These are phyloP conservation scores for Funneliformis caledonium DNA, from an alignment of 371 early-diverging fungal species.

Conservation along the genomic window DNA sequence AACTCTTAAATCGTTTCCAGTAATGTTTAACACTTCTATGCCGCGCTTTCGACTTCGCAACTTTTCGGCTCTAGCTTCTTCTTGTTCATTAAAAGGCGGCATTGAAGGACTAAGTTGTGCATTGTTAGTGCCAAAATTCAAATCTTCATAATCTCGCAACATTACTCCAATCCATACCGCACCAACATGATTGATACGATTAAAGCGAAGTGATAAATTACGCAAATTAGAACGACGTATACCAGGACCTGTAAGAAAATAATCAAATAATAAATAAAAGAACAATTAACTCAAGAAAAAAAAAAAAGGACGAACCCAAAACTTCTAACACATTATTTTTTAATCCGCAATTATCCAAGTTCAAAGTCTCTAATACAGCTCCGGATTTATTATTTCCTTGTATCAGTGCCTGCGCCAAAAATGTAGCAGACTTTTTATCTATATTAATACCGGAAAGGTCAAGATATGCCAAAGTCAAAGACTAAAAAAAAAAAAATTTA, in stretches of 20 bases:
- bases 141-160: constrained; percentile 65
- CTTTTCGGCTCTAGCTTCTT: constrained; percentile 16
- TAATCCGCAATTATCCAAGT: constrained; percentile 63
- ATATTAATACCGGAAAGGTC: constrained; percentile 56
- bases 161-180: constrained; percentile 69
- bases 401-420: constrained; percentile 58
- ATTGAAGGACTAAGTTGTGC: neutral
- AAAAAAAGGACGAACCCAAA: constrained; percentile 45
- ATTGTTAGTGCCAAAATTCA: constrained; percentile 41
- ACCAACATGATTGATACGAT: constrained; percentile 56
- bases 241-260: constrained; percentile 47
- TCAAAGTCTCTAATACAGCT: constrained; percentile 55
- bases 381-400: constrained; percentile 49
- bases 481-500: constrained; percentile 43
- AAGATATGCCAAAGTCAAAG: constrained; percentile 50
- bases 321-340: constrained; percentile 57
- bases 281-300: neutral
- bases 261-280: neutral
- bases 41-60: constrained; percentile 48
- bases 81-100: constrained; percentile 2
- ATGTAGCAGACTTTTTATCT: constrained; percentile 62
- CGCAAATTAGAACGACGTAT: constrained; percentile 58
- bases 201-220: constrained; percentile 58
- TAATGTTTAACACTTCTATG: constrained; percentile 54
- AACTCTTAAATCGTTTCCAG: constrained; percentile 61